Conservation (phyloP, 2,329 filamentous ascomycete species). For the Aspergillus thermomutatus region DNA sequence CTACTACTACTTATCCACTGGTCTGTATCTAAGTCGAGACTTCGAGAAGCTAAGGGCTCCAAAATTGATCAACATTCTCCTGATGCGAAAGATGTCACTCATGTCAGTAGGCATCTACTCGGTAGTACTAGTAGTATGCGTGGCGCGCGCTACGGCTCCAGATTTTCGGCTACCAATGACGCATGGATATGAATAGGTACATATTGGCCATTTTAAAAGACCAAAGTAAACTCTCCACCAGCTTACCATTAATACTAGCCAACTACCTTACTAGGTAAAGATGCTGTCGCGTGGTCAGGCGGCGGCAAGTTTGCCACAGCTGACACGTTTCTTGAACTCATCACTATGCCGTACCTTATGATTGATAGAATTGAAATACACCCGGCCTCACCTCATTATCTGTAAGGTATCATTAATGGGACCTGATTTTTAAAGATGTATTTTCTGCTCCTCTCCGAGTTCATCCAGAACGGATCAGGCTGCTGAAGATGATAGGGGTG, state of each 20-base stretch:
- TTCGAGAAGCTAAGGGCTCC: background rate
- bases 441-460: background rate
- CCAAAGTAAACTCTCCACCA: background rate
- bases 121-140: background rate
- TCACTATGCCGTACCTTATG: no score
- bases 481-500: background rate
- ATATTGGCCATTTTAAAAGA: background rate
- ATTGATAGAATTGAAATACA: background rate
- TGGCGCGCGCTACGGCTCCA: background rate
- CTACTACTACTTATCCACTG: background rate
- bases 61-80: background rate
- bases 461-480: background rate
- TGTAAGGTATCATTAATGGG: background rate
- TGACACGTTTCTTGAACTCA: no score
- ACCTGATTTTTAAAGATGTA: background rate
- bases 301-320: background rate
- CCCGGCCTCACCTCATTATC: background rate
- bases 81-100: background rate
- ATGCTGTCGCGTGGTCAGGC: background rate
- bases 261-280: background rate
- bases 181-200: background rate
- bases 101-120: no score
- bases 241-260: background rate
- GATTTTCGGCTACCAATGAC: background rate
- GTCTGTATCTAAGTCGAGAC: background rate